phyloP scores from a whole-genome alignment of 306 rosid species.

The Erythrophleum fordii region DNA sequence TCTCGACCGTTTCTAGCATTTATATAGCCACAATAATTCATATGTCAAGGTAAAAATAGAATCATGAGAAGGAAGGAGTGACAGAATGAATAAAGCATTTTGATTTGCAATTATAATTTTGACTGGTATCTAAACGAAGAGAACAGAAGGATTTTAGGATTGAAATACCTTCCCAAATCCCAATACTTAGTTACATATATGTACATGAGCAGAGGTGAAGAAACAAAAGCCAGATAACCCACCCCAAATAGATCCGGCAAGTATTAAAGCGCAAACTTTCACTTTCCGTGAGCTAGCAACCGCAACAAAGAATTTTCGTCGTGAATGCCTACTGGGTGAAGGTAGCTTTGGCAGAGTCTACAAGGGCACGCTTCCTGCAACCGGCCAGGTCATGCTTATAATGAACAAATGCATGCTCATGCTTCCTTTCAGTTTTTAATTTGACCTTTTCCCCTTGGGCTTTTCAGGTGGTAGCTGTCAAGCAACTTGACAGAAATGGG shows the following conservation, averaged over 20 bases:
- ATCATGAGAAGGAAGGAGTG: neutral
- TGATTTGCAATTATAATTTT: no score
- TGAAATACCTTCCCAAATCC: no score
- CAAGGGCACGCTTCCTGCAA: constrained; percentile 71
- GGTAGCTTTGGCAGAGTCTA: constrained; percentile 96
- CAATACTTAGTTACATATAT: neutral
- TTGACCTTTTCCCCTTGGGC: neutral
- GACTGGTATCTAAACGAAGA: no score
- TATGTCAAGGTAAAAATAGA: neutral
- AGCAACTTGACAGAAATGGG: constrained; percentile 91
- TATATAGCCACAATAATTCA: neutral
- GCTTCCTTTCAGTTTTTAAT: neutral
- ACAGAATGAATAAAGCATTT: neutral
- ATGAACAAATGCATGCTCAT: neutral
- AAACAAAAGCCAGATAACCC: constrained; percentile 44
- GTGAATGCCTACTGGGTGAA: constrained; percentile 84
- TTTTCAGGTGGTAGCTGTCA: constrained; percentile 85
- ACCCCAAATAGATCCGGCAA: constrained; percentile 47
- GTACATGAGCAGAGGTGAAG: constrained; percentile 49
- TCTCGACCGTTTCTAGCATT: neutral
- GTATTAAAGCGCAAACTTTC: constrained; percentile 68
- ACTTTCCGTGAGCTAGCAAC: constrained; percentile 88
- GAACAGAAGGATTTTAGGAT: no score
- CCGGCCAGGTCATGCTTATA: constrained; percentile 59
- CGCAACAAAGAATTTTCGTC: constrained; percentile 89